Evolutionary conservation across 345 rosid genomes (phyloP), one percentile per base, ranked within the genome.

Genomic region (Lepidium didymum): DNA sequence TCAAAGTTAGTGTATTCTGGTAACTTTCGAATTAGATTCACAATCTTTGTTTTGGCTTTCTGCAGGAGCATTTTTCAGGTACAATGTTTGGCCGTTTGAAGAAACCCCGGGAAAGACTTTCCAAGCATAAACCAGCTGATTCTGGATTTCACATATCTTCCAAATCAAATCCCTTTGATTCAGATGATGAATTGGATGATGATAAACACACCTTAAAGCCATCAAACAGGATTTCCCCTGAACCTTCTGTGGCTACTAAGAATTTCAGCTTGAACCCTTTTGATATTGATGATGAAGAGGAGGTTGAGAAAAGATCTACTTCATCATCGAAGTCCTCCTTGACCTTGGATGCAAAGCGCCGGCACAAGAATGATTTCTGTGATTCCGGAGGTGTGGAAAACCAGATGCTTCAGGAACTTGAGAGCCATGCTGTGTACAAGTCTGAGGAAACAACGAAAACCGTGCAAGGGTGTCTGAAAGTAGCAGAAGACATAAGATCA

Each of bases 401-500:
- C 73, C 97, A 91, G 67, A 75, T 89, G 1, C 87, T 89, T 56
- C 89, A 94, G 67, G 93, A 91, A 69, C 81, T 94, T 56, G 90
- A 94, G 84, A 45, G 78, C 72, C 87, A 91, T 69, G 87, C 91
- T 41, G 82, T 78, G 51, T 86, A 85, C 80, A 89, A 85, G 85
- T 85, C 97, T 23, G 88, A 89, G 81, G 96, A 91, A 51, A 91
- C 93, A 2, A 87, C 99, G 13, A 87, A 81, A 64, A 15, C 85
- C 2, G 97, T 94, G 14, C 79, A 91, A 47, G 83, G 83, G 64
- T 91, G 96, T 82, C 64, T 94, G 72, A 86, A 83, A 81, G 87
- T 94, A 59, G 99, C 96, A 8, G 81, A 87, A 72, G 95, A 81
- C n/a, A 94, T 91, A 16, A 89, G 96, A 72, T 85, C 82, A 58